These are phyloP conservation scores for Fraxinus greggii DNA, from an alignment of 305 asterid genomes.

Conservation along the genomic window DNA sequence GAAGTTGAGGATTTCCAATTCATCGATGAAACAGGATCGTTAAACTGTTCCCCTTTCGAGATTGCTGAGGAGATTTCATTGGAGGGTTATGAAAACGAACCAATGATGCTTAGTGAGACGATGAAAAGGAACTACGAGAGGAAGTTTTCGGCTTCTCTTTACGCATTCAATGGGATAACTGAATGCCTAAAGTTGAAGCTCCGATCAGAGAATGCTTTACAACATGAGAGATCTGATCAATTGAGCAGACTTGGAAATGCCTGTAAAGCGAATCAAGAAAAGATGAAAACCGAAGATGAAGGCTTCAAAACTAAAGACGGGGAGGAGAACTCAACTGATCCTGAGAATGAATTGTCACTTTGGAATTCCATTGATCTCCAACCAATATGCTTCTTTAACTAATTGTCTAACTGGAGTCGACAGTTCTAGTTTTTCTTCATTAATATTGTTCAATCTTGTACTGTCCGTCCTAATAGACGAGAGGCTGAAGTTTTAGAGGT, in stretches of 20 bases:
- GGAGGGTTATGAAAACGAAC: slow-evolving; percentile 43
- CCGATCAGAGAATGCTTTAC: slow-evolving; percentile 26
- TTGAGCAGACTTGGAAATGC: slow-evolving; percentile 46
- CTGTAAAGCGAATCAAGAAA: slow-evolving; percentile 38
- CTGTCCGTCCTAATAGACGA: neutral
- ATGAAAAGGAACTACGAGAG: slow-evolving; percentile 69
- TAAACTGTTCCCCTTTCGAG: slow-evolving; percentile 32
- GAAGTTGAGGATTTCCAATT: slow-evolving; percentile 32
- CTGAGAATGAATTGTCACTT: slow-evolving; percentile 46
- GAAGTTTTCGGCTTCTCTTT: slow-evolving; percentile 68
- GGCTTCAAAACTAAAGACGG: slow-evolving; percentile 13
- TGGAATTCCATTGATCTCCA: slow-evolving; percentile 74
- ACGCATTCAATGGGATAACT: slow-evolving; percentile 66
- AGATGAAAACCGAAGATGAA: neutral
- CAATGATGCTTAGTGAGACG: slow-evolving; percentile 45
- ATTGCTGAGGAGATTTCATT: slow-evolving; percentile 50
- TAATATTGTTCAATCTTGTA: neutral
- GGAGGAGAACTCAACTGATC: slow-evolving; percentile 14
- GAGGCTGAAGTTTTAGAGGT: neutral
- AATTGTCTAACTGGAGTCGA: neutral
- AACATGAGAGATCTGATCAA: slow-evolving; percentile 45
- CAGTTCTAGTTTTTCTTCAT: neutral
- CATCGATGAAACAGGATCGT: slow-evolving; percentile 28
- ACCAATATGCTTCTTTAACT: slow-evolving; percentile 55
- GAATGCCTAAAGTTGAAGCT: slow-evolving; percentile 62